These are phyloP conservation scores for Ophiostoma novo-ulmi DNA, from an alignment of 2,329 filamentous ascomycete genomes.

Conservation along the genomic window DNA sequence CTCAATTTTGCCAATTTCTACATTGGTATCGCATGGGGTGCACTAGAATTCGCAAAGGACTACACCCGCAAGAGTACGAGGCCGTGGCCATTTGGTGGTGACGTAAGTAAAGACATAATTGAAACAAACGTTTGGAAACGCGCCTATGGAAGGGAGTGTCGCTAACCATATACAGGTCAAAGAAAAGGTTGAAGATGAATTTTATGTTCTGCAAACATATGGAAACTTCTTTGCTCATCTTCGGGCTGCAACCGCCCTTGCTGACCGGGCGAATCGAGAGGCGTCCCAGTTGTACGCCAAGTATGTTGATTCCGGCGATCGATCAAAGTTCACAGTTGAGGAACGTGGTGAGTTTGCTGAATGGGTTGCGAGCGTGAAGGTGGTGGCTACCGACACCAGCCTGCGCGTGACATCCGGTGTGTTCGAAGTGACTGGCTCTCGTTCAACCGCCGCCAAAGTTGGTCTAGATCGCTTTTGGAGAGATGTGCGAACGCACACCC, in stretches of 20 bases:
- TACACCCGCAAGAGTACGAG: constrained; percentile 55
- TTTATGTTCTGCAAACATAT: constrained; percentile 60
- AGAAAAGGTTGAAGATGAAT: constrained; percentile 54
- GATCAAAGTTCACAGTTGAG: constrained; percentile 44
- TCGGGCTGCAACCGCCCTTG: constrained; percentile 53
- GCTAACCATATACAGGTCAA: constrained; percentile 37
- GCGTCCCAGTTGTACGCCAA: constrained; percentile 44
- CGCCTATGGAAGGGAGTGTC: no score
- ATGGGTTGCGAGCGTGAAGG: constrained; percentile 57
- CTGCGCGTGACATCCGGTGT: constrained; percentile 55
- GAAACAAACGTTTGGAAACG: no score
- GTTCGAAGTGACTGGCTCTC: constrained; percentile 59
- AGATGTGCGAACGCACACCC: constrained; percentile 59
- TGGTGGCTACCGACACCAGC: constrained; percentile 56
- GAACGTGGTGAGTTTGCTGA: constrained; percentile 58
- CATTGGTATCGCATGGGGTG: constrained; percentile 56
- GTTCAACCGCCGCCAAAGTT: constrained; percentile 52
- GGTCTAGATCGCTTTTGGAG: constrained; percentile 62
- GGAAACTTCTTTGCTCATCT: constrained; percentile 60
- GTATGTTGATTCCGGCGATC: constrained; percentile 34
- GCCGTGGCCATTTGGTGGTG: constrained; percentile 59
- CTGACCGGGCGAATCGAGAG: constrained; percentile 50
- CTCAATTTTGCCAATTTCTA: constrained; percentile 64
- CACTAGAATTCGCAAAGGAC: constrained; percentile 49
- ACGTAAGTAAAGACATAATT: constrained; percentile 37